Conservation (phyloP, 768 basidiomycete genomes). For the Daedalea quercina region DNA sequence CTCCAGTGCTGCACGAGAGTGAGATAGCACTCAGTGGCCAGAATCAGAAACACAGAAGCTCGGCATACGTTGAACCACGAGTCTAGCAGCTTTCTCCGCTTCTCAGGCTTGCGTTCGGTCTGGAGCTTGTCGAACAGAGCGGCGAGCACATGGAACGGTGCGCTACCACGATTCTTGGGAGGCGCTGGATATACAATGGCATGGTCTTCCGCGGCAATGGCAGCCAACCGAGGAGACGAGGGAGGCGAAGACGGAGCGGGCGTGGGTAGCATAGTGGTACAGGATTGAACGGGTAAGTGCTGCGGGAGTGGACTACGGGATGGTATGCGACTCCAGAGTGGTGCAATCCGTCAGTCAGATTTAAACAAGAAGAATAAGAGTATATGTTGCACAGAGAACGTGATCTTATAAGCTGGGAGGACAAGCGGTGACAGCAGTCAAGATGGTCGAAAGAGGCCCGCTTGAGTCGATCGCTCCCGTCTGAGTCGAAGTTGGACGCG, state of each 20-base stretch:
- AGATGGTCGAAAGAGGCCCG: neutral
- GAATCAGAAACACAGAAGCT: neutral
- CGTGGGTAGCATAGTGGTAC: slow-evolving; percentile 31
- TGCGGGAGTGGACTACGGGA: no score
- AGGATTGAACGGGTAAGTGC: no score
- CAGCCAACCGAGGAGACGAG: slow-evolving; percentile 30
- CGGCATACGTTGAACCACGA: slow-evolving; percentile 74
- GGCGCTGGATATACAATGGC: slow-evolving; percentile 38
- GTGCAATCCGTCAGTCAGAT: no score
- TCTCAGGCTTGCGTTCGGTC: slow-evolving; percentile 66
- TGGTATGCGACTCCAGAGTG: no score
- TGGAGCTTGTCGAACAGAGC: slow-evolving; percentile 73
- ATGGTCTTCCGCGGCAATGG: slow-evolving; percentile 15
- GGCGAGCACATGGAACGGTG: slow-evolving; percentile 62
- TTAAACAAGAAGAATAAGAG: no score
- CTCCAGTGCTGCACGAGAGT: slow-evolving; percentile 67
- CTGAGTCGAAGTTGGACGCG: no score
- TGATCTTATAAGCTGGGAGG: no score
- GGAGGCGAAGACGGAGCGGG: slow-evolving; percentile 60
- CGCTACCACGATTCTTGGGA: slow-evolving; percentile 60
- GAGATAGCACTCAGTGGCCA: no score
- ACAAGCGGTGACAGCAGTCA: neutral
- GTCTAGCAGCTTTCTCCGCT: slow-evolving; percentile 59
- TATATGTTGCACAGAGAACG: no score
- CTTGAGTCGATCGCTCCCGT: neutral